Conservation (phyloP, 768 basidiomycete species). For the Xanthoconium stramineum region DNA sequence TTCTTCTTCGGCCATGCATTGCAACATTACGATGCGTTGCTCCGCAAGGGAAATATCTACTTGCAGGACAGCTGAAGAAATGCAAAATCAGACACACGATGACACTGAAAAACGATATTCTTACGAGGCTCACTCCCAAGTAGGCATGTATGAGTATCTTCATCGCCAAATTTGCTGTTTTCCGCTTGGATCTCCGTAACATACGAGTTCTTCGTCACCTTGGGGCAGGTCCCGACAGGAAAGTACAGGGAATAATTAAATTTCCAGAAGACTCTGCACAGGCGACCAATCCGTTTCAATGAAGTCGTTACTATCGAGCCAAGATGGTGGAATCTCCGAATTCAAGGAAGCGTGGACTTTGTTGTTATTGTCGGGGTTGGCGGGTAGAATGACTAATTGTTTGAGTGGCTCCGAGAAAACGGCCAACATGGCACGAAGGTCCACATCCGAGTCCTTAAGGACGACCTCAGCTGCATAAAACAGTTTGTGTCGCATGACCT, state of each 20-base stretch:
- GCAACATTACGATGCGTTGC: constrained; percentile 52
- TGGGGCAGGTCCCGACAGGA: constrained; percentile 80
- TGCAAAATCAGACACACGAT: constrained; percentile 2
- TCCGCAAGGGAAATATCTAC: constrained; percentile 62
- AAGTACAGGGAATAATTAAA: constrained; percentile 72
- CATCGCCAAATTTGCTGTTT: constrained; percentile 79
- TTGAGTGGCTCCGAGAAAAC: constrained; percentile 73
- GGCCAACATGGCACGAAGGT: constrained; percentile 76
- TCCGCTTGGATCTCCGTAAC: constrained; percentile 39
- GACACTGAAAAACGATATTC: constrained; percentile 20
- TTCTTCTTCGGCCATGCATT: constrained; percentile 16
- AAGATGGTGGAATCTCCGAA: constrained; percentile 46
- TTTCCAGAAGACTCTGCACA: constrained; percentile 47
- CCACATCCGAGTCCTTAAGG: constrained; percentile 67
- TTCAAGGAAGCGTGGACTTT: constrained; percentile 27
- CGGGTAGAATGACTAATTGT: constrained; percentile 47
- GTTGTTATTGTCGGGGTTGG: constrained; percentile 44
- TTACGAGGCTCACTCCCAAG: constrained; percentile 70
- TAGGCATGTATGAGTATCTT: constrained; percentile 78
- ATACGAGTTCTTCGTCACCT: constrained; percentile 59
- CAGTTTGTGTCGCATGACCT: constrained; percentile 68
- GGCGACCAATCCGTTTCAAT: constrained; percentile 68
- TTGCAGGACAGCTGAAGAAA: constrained; percentile 50
- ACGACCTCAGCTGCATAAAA: constrained; percentile 88
- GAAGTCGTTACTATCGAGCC: constrained; percentile 83